These are phyloP conservation scores for Fraxinus ornus DNA, from an alignment of 305 asterid genomes.

Conservation along the genomic window DNA sequence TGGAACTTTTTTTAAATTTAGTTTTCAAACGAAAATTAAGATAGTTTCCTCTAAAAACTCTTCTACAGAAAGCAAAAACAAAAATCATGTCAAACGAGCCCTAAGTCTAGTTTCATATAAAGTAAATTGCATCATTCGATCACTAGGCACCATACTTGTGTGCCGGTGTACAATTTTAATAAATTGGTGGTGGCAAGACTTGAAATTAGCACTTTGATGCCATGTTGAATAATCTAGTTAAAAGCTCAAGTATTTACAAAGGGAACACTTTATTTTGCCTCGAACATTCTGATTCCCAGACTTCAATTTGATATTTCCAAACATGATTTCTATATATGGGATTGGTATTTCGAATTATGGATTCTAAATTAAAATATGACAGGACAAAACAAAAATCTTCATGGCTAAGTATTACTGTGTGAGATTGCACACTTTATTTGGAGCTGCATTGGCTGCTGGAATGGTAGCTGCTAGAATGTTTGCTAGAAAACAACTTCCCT, in stretches of 20 bases:
- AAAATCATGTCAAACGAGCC: no score
- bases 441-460: conserved; percentile 78
- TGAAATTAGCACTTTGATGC: background rate
- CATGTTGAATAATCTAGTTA: background rate
- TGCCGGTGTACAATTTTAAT: background rate
- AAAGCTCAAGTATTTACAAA: background rate
- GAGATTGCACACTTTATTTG: conserved; percentile 69
- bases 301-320: background rate
- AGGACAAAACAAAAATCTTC: conserved; percentile 69
- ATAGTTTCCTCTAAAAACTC: no score
- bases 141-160: background rate
- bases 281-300: background rate
- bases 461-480: conserved; percentile 61
- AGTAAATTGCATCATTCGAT: background rate
- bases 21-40: no score
- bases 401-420: conserved; percentile 76
- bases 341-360: background rate
- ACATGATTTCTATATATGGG: background rate
- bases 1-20: no score
- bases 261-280: background rate
- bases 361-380: background rate
- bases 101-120: background rate
- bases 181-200: background rate
- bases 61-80: background rate
- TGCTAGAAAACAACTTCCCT: conserved; percentile 45